Evolutionary conservation across 163 green algal genomes (phyloP).

Genomic region (Chloromonas sp.): DNA sequence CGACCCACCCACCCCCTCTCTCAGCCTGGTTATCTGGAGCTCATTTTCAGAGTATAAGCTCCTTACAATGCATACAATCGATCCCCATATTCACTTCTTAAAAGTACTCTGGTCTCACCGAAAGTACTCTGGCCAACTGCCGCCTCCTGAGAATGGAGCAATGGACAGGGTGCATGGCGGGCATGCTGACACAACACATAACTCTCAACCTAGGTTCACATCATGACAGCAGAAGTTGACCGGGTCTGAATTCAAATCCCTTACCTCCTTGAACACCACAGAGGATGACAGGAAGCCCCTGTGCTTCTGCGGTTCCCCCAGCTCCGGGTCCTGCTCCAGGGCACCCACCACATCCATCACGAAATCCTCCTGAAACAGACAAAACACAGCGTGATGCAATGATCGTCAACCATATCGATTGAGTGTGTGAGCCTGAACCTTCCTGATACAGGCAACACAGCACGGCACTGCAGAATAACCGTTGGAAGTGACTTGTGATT

Average conservation of each 20-base stretch:
- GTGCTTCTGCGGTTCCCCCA: slow-evolving; percentile 64
- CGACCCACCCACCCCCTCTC: no score
- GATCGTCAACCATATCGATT: background rate
- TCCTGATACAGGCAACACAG: background rate
- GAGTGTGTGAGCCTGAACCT: background rate
- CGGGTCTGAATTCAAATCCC: slow-evolving; percentile 47
- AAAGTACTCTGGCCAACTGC: no score
- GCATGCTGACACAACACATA: no score
- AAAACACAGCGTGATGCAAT: background rate
- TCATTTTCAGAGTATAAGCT: no score
- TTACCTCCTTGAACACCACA: slow-evolving; percentile 83
- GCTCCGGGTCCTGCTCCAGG: slow-evolving; percentile 89
- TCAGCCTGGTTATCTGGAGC: no score
- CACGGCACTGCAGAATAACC: background rate
- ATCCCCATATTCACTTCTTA: no score
- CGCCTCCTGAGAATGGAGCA: no score
- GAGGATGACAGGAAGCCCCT: slow-evolving; percentile 60
- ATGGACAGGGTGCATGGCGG: no score
- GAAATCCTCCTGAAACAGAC: slow-evolving; percentile 52
- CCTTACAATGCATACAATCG: no score
- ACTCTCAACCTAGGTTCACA: no score
- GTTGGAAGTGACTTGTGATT: background rate
- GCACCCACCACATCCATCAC: slow-evolving; percentile 84
- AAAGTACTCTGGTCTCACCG: no score
- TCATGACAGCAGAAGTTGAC: no score